Conservation (phyloP, 768 basidiomycete species). For the Mycena olivaceomarginata region DNA sequence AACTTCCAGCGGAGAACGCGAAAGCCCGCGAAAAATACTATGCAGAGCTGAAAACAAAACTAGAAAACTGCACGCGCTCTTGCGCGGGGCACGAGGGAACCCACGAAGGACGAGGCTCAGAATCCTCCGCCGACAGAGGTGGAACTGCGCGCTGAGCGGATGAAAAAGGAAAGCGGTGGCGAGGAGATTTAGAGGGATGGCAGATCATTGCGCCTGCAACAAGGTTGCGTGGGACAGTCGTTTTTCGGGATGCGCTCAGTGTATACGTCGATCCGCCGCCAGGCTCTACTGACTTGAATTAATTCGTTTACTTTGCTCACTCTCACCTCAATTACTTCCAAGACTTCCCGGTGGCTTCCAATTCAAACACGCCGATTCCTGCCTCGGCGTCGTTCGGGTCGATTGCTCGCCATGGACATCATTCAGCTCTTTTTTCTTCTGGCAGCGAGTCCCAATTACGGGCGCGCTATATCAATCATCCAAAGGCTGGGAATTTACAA, state of each 20-base stretch:
- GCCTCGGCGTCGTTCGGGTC: too few relatives aligned
- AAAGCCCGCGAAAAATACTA: slow-evolving; percentile 88
- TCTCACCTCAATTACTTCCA: too few relatives aligned
- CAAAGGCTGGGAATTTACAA: too few relatives aligned
- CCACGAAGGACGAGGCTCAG: slow-evolving; percentile 88
- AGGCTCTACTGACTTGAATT: slow-evolving; percentile 44
- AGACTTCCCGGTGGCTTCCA: too few relatives aligned
- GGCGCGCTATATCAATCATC: too few relatives aligned
- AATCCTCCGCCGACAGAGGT: slow-evolving; percentile 92
- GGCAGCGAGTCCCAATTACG: too few relatives aligned
- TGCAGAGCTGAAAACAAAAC: slow-evolving; percentile 76
- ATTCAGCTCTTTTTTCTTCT: too few relatives aligned
- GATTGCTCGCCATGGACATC: too few relatives aligned
- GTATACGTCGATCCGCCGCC: slow-evolving; percentile 72
- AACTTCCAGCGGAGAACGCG: slow-evolving; percentile 74
- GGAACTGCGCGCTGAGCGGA: slow-evolving; percentile 89
- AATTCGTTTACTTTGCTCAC: slow-evolving; percentile 6
- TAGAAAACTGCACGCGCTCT: slow-evolving; percentile 86
- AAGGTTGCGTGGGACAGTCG: slow-evolving; percentile 86
- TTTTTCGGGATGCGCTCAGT: slow-evolving; percentile 76
- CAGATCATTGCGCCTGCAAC: slow-evolving; percentile 79
- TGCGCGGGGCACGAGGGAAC: slow-evolving; percentile 83
- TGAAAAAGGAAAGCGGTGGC: slow-evolving; percentile 95
- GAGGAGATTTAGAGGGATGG: slow-evolving; percentile 87
- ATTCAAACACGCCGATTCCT: too few relatives aligned